Percentiles rank a stretch among this genome's conserved stretches.
Conservation (phyloP, 2,329 filamentous ascomycete species). For the Fonsecaea nubica region DNA sequence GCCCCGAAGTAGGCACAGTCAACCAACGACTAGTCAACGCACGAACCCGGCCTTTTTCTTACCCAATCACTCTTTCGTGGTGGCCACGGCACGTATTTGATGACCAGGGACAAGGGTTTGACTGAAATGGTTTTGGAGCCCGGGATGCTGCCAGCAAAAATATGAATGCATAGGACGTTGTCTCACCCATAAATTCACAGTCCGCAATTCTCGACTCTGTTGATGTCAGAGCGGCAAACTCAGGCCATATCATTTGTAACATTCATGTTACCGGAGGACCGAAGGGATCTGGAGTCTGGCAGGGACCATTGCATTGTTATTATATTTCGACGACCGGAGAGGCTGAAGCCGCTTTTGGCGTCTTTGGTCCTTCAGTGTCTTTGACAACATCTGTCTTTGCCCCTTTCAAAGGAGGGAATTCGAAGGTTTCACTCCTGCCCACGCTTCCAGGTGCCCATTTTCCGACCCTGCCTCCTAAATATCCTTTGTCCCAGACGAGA, state of each 20-base stretch:
- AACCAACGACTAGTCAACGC: not conserved
- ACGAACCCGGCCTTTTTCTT: not conserved
- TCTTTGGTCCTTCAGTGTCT: slow-evolving; percentile 34
- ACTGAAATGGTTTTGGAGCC: not conserved
- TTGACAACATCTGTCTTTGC: slow-evolving; percentile 32
- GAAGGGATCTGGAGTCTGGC: not conserved
- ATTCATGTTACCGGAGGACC: not conserved
- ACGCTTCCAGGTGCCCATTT: slow-evolving; percentile 59
- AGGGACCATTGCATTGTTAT: slow-evolving; percentile 3
- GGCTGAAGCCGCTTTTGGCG: slow-evolving; percentile 34
- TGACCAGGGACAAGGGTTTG: not conserved
- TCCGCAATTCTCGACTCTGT: not conserved
- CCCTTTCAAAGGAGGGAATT: slow-evolving; percentile 62
- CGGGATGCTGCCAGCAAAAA: not conserved
- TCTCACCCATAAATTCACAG: not conserved
- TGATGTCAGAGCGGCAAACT: not conserved
- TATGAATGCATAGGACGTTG: not conserved
- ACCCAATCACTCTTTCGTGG: not conserved
- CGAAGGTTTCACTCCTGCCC: slow-evolving; percentile 60
- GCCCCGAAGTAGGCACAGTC: not conserved
- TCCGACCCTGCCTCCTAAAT: slow-evolving; percentile 56
- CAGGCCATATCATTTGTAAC: not conserved
- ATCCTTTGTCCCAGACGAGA: slow-evolving; percentile 73
- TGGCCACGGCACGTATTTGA: not conserved
- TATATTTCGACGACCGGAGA: slow-evolving; percentile 35